These are phyloP conservation scores for Dovyalis caffra DNA, from an alignment of 345 rosid genomes.

Conservation along the genomic window DNA sequence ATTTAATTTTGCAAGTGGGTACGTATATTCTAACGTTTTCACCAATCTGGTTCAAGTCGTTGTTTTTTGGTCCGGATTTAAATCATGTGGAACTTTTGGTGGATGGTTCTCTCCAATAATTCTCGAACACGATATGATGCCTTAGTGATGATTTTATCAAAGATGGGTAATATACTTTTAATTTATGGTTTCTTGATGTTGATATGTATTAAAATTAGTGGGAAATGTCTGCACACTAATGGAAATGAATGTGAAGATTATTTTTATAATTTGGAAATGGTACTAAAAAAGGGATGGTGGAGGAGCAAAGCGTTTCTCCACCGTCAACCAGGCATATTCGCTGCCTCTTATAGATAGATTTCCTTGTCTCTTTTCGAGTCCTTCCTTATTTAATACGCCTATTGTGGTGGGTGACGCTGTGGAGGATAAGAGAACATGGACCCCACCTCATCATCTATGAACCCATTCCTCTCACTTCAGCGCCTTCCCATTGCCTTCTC, in stretches of 20 bases:
- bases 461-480: background rate
- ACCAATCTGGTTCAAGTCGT: constrained; percentile 1
- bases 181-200: background rate
- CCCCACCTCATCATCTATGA: constrained; percentile 20
- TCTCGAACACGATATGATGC: no score
- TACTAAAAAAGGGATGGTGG: constrained; percentile 9
- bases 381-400: background rate
- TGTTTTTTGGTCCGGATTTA: constrained; percentile 1
- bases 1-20: background rate
- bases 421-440: constrained; percentile 27
- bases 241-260: background rate
- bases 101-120: no score
- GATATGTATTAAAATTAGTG: background rate
- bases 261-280: background rate
- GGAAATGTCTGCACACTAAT: background rate
- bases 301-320: constrained; percentile 28
- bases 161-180: background rate
- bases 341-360: constrained; percentile 17
- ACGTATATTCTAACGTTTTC: constrained; percentile 12
- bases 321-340: constrained; percentile 58
- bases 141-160: background rate
- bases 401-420: constrained; percentile 22
- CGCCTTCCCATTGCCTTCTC: background rate
- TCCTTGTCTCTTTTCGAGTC: constrained; percentile 23
- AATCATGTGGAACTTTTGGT: constrained; percentile 1